A percentile compares a stretch with the other conserved stretches of the same genome.
phyloP scores from a whole-genome alignment of 2,329 filamentous ascomycete species.

The Westerdykella aurantiaca region DNA sequence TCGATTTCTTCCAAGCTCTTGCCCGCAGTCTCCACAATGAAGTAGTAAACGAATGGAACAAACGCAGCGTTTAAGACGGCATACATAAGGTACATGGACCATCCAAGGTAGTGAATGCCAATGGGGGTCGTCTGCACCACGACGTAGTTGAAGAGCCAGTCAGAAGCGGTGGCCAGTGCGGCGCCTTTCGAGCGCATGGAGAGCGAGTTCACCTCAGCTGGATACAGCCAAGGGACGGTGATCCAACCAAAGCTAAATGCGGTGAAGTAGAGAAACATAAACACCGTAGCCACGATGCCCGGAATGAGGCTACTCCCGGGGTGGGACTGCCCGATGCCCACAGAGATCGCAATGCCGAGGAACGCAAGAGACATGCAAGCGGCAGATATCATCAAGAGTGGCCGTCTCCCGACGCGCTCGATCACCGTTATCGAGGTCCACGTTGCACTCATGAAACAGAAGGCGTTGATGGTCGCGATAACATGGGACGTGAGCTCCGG shows the following conservation, averaged over 20 bases:
- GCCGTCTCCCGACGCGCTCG: conserved; percentile 4
- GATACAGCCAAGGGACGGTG: conserved; percentile 10
- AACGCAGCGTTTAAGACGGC: conserved; percentile 26
- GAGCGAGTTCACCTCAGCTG: conserved; percentile 8
- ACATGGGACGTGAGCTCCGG: conserved; percentile 5
- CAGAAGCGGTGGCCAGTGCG: conserved; percentile 5
- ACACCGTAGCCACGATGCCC: conserved; percentile 8
- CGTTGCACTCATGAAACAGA: conserved; percentile 6
- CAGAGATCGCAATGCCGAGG: conserved; percentile 14
- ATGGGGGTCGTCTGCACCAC: conserved; percentile 32
- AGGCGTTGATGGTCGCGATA: conserved; percentile 5
- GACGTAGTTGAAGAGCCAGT: conserved; percentile 7
- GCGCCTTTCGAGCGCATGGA: conserved; percentile 7
- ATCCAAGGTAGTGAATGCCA: conserved; percentile 30
- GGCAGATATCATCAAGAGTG: conserved; percentile 6
- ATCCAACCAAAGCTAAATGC: conserved; percentile 1
- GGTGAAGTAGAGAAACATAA: conserved; percentile 9
- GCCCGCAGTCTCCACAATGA: conserved; percentile 48
- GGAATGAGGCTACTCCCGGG: neutral
- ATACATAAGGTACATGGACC: conserved; percentile 12
- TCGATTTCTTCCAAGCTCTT: conserved; percentile 45
- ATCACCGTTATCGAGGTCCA: conserved; percentile 4
- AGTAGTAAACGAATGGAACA: conserved; percentile 42
- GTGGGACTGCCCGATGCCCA: conserved; percentile 9
- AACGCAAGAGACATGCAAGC: conserved; percentile 5